These are phyloP conservation scores for Sphagnurus paluster DNA, from an alignment of 1,284 basidiomycete species.

Conservation along the genomic window DNA sequence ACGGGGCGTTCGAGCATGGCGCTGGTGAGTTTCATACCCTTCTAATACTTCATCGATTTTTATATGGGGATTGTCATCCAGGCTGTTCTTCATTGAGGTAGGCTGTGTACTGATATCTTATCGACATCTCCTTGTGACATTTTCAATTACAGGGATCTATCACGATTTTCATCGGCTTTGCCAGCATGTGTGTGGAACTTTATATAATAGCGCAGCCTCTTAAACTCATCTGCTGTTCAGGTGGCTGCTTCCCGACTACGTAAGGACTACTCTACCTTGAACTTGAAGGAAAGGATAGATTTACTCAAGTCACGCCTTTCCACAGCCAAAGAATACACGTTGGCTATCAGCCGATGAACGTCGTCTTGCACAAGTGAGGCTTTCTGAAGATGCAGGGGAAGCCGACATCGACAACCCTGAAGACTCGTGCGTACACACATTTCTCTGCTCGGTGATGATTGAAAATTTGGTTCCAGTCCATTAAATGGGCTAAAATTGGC, in stretches of 20 bases:
- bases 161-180: constrained; percentile 55
- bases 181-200: constrained; percentile 46
- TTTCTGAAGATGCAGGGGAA: constrained; percentile 77
- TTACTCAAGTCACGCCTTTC: background rate
- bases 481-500: constrained; percentile 57
- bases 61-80: constrained; percentile 17
- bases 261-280: constrained; percentile 30
- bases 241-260: constrained; percentile 57
- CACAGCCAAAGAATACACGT: constrained; percentile 66
- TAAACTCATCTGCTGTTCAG: constrained; percentile 25
- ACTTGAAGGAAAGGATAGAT: background rate
- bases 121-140: background rate
- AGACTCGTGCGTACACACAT: constrained; percentile 46
- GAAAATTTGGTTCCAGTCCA: constrained; percentile 33
- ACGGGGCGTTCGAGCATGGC: constrained; percentile 69
- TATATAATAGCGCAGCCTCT: background rate
- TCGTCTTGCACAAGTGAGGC: constrained; percentile 66
- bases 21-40: constrained; percentile 46
- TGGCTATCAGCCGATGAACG: constrained; percentile 62
- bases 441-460: background rate
- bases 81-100: constrained; percentile 67
- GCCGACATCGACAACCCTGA: constrained; percentile 57
- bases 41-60: background rate
- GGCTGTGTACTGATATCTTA: constrained; percentile 2
- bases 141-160: constrained; percentile 51